These are phyloP conservation scores for Pholiota microspora DNA, from an alignment of 768 basidiomycete species.

Conservation along the genomic window DNA sequence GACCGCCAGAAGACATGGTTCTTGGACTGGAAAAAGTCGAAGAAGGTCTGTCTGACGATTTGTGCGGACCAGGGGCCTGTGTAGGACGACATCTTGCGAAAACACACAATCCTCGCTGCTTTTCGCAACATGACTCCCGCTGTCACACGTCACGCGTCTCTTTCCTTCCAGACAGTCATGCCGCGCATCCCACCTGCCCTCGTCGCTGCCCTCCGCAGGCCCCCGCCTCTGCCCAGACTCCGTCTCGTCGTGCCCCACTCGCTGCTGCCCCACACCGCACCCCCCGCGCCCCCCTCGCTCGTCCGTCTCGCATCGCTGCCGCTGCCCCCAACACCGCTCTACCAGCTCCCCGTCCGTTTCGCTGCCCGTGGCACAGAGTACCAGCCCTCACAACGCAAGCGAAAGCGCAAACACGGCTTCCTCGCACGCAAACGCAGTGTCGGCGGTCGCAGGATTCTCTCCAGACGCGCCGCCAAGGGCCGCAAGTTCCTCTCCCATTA, in stretches of 20 bases:
- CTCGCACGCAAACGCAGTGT: constrained; percentile 69
- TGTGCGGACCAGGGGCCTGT: constrained; percentile 71
- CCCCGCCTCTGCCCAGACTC: constrained; percentile 21
- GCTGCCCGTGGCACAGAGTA: constrained; percentile 84
- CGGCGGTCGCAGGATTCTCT: constrained; percentile 71
- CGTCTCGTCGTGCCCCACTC: constrained; percentile 21
- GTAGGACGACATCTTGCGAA: constrained; percentile 38
- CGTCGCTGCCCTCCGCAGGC: constrained; percentile 32
- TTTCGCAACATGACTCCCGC: constrained; percentile 16
- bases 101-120: constrained; percentile 17
- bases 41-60: constrained; percentile 85
- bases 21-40: constrained; percentile 79
- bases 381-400: constrained; percentile 91
- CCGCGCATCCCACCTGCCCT: constrained; percentile 42
- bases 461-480: constrained; percentile 69
- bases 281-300: constrained; percentile 29
- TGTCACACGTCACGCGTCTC: constrained; percentile 19
- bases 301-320: neutral
- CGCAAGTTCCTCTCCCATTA: constrained; percentile 81
- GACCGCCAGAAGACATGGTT: constrained; percentile 89
- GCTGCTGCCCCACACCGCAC: constrained; percentile 18
- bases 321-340: constrained; percentile 16
- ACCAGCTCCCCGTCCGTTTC: constrained; percentile 55
- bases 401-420: constrained; percentile 93
- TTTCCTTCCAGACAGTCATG: constrained; percentile 28